phyloP scores from a whole-genome alignment of 2,329 filamentous ascomycete species.

The Fusarium ramigenum region DNA sequence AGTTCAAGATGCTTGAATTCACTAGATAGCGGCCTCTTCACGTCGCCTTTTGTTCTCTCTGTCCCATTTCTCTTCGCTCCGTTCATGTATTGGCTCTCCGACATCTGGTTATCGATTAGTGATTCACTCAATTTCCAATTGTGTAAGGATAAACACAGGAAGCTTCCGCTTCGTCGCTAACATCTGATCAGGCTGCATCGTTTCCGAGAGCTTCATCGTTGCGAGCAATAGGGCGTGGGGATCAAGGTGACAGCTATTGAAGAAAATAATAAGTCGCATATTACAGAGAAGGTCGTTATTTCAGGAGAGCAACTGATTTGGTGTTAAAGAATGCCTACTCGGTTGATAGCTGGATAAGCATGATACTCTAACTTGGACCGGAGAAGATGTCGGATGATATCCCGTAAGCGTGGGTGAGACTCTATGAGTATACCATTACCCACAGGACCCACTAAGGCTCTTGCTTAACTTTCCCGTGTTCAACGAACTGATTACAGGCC shows the following conservation, averaged over 20 bases:
- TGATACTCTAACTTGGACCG: background rate
- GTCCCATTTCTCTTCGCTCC: too few relatives aligned
- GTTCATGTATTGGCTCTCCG: too few relatives aligned
- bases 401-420: background rate
- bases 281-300: fast-evolving
- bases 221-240: too few relatives aligned
- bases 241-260: fast-evolving
- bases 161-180: background rate
- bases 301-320: background rate
- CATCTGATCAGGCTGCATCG: background rate
- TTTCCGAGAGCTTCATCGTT: background rate
- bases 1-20: too few relatives aligned
- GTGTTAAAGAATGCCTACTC: background rate
- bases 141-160: background rate
- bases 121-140: too few relatives aligned
- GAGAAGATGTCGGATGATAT: background rate
- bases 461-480: background rate
- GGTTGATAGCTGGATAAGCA: background rate
- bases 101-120: too few relatives aligned
- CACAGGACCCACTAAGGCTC: background rate
- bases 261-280: fast-evolving
- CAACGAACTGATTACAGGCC: background rate
- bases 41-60: too few relatives aligned
- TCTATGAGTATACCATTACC: fast-evolving
- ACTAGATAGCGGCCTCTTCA: fast-evolving